phyloP scores from a whole-genome alignment of 2,329 filamentous ascomycete genomes.

The Pyrenophora teres region DNA sequence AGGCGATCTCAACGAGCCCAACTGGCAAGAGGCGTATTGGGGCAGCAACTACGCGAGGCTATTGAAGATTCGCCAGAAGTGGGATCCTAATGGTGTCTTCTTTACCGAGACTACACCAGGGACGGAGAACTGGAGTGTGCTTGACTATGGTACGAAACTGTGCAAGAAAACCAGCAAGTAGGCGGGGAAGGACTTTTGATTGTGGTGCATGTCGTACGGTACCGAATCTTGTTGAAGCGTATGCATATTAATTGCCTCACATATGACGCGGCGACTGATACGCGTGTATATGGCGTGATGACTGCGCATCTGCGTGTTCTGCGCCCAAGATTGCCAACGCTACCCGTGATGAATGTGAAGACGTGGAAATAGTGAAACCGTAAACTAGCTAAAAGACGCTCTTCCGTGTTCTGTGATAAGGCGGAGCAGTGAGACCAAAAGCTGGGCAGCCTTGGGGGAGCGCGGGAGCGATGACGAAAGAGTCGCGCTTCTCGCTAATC shows the following conservation, averaged over 20 bases:
- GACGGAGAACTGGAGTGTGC: conserved; percentile 41
- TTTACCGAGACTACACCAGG: conserved; percentile 43
- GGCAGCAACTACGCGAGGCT: conserved; percentile 41
- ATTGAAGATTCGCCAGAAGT: conserved; percentile 38
- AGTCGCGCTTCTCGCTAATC: conserved; percentile 20
- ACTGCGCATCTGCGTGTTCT: too few species aligned
- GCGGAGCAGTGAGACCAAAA: conserved; percentile 9
- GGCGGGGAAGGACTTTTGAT: not conserved
- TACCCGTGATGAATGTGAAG: too few species aligned
- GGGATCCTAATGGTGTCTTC: conserved; percentile 43
- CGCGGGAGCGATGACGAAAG: conserved; percentile 28
- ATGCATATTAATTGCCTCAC: too few species aligned
- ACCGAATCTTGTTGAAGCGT: too few species aligned
- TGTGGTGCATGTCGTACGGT: too few species aligned
- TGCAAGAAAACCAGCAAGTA: conserved; percentile 30
- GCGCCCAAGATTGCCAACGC: too few species aligned
- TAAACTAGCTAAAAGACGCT: too few species aligned
- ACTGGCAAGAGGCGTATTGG: conserved; percentile 46
- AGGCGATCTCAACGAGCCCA: conserved; percentile 43
- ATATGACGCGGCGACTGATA: too few species aligned
- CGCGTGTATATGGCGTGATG: not conserved
- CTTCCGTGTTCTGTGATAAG: not conserved
- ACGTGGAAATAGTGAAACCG: too few species aligned
- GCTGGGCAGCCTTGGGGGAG: conserved; percentile 5
- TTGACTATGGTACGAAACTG: conserved; percentile 44